These are phyloP conservation scores for Parathielavia hyrcaniae DNA, from an alignment of 495 filamentous ascomycete species.

Conservation along the genomic window DNA sequence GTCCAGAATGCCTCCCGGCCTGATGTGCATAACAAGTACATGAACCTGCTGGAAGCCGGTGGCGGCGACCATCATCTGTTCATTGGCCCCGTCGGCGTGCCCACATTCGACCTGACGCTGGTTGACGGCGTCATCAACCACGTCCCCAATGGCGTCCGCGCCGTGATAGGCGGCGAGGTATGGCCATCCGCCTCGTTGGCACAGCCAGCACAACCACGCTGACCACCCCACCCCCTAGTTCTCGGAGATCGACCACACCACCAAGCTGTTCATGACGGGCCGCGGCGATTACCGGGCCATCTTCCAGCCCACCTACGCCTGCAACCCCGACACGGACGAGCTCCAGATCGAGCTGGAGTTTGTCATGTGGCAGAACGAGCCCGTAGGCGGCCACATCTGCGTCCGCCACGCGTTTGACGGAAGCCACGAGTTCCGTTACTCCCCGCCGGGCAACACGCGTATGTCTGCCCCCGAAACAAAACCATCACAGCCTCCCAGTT, in stretches of 20 bases:
- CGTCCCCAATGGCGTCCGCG: slow-evolving; percentile 30
- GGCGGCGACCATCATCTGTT: slow-evolving; percentile 48
- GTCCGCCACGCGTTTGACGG: slow-evolving; percentile 37
- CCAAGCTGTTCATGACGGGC: slow-evolving; percentile 52
- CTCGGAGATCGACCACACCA: slow-evolving; percentile 47
- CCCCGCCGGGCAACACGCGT: slow-evolving; percentile 41
- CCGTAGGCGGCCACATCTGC: slow-evolving; percentile 39
- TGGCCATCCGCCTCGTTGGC: background rate
- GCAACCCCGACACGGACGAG: slow-evolving; percentile 44
- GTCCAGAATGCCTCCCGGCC: slow-evolving; percentile 47
- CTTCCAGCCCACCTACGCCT: slow-evolving; percentile 45
- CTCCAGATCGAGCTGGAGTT: slow-evolving; percentile 42
- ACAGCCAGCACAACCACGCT: background rate
- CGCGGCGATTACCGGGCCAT: slow-evolving; percentile 43
- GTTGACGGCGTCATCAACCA: slow-evolving; percentile 40
- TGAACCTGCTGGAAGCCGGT: slow-evolving; percentile 46
- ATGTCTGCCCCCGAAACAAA: slow-evolving; percentile 16
- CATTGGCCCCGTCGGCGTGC: slow-evolving; percentile 43
- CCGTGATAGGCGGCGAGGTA: slow-evolving; percentile 47
- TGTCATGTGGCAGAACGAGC: slow-evolving; percentile 29
- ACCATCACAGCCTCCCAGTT: background rate
- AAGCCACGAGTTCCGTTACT: slow-evolving; percentile 44
- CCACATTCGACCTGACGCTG: slow-evolving; percentile 43
- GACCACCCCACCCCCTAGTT: slow-evolving; percentile 31
- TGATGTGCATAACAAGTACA: slow-evolving; percentile 43